Conservation (phyloP, 495 filamentous ascomycete genomes). For the Hyaloscypha bicolor region DNA sequence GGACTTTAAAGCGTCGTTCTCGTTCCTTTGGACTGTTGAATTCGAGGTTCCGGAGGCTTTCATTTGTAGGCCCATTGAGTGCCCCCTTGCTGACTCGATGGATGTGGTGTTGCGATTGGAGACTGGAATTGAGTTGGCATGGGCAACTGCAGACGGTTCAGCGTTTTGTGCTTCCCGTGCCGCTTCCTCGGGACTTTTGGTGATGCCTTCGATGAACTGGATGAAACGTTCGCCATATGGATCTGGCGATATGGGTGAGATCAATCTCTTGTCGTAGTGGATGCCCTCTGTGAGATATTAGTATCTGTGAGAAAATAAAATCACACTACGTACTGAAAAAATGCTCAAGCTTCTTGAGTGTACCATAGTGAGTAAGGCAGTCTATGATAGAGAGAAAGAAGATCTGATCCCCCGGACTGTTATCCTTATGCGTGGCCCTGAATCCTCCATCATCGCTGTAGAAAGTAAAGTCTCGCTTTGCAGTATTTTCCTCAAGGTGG, state of each 20-base stretch:
- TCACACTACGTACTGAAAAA: conserved; percentile 27
- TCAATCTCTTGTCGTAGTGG: conserved; percentile 75
- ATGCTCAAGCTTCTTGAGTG: conserved; percentile 30
- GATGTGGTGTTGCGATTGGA: conserved; percentile 30
- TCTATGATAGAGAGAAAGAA: conserved; percentile 99
- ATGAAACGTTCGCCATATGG: conserved; percentile 94
- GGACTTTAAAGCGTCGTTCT: conserved; percentile 46
- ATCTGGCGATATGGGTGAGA: conserved; percentile 91
- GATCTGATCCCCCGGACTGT: conserved; percentile 82
- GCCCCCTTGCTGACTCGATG: conserved; percentile 29
- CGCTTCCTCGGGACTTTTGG: conserved; percentile 84
- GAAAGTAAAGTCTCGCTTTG: conserved; percentile 63
- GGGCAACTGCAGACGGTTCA: conserved; percentile 30
- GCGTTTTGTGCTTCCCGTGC: conserved; percentile 59
- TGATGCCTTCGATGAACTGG: conserved; percentile 87
- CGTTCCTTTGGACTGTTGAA: conserved; percentile 48
- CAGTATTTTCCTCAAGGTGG: conserved; percentile 66
- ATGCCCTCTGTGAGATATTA: conserved; percentile 87
- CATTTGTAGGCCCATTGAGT: conserved; percentile 36
- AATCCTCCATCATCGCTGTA: conserved; percentile 95
- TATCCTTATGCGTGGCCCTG: conserved; percentile 89
- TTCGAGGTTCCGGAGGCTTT: conserved; percentile 47
- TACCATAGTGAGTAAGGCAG: conserved; percentile 76
- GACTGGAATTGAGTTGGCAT: conserved; percentile 33
- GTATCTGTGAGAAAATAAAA: conserved; percentile 16